These are phyloP conservation scores for Torrubiella hemipterigena DNA, from an alignment of 2,329 filamentous ascomycete genomes.

Conservation along the genomic window DNA sequence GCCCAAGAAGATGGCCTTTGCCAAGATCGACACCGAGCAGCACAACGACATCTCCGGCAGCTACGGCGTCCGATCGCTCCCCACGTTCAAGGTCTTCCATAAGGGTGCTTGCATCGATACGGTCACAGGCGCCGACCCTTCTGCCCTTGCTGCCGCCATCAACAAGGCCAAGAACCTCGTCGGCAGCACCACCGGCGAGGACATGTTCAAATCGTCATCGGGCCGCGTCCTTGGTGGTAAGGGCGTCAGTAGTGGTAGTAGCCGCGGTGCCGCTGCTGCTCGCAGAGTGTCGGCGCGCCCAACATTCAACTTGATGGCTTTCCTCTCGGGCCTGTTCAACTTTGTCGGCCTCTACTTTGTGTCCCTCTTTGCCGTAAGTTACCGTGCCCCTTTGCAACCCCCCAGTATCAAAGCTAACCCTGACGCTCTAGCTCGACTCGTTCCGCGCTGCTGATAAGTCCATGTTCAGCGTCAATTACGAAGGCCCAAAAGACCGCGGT, in stretches of 20 bases:
- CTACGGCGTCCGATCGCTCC: conserved; percentile 78
- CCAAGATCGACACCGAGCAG: conserved; percentile 81
- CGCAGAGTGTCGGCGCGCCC: no score
- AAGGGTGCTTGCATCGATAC: conserved; percentile 61
- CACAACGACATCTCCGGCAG: conserved; percentile 66
- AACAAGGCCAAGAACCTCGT: conserved; percentile 52
- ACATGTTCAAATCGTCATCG: conserved; percentile 36
- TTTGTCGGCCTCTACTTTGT: conserved; percentile 51
- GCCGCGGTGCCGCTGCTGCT: no score
- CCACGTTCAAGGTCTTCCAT: conserved; percentile 88
- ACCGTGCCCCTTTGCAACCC: conserved; percentile 11
- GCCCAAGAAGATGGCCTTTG: conserved; percentile 74
- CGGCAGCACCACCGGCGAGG: conserved; percentile 23
- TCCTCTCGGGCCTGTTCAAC: conserved; percentile 37
- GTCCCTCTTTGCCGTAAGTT: conserved; percentile 44
- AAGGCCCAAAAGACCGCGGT: conserved; percentile 13
- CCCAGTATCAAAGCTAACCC: conserved; percentile 1
- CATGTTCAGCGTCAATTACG: conserved; percentile 41
- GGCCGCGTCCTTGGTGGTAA: conserved; percentile 45
- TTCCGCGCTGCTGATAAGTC: conserved; percentile 50
- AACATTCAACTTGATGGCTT: conserved; percentile 24
- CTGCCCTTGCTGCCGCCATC: conserved; percentile 64
- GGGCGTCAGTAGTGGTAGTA: no score
- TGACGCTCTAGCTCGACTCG: conserved; percentile 48
- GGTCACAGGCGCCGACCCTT: conserved; percentile 69